Percentiles rank a stretch among this genome's conserved stretches.
Conservation (phyloP, 1,284 basidiomycete genomes). For the Ganoderma leucocontextum region DNA sequence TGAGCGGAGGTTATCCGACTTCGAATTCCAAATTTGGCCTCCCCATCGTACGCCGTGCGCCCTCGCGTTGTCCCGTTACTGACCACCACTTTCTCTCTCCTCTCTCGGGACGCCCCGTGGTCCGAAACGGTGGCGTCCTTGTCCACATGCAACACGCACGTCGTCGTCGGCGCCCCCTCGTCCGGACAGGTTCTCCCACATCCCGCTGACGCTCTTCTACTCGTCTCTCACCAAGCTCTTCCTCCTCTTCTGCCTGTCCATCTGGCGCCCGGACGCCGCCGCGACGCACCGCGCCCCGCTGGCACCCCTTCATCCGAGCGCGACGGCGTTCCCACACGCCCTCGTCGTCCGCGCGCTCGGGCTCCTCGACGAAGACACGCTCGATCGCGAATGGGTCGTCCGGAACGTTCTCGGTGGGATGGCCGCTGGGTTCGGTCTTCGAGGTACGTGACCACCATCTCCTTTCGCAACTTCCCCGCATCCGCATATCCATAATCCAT, state of each 20-base stretch:
- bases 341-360: conserved; percentile 51
- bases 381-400: conserved; percentile 87
- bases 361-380: conserved; percentile 68
- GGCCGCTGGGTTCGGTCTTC: conserved; percentile 77
- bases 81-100: background rate
- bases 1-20: conserved; percentile 11
- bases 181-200: conserved; percentile 65
- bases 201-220: conserved; percentile 85
- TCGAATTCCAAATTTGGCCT: background rate
- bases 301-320: conserved; percentile 34
- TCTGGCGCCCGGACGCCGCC: conserved; percentile 73
- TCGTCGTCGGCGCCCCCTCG: background rate
- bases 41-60: conserved; percentile 1
- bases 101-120: background rate
- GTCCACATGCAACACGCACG: conserved; percentile 2
- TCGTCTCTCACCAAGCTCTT: conserved; percentile 90
- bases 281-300: conserved; percentile 9
- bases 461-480: background rate
- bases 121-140: background rate
- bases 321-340: conserved; percentile 40
- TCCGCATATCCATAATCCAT: too few species aligned
- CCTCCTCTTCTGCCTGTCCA: conserved; percentile 82
- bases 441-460: conserved; percentile 49
- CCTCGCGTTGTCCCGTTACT: background rate
- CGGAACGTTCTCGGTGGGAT: conserved; percentile 87